A percentile compares a stretch with the other conserved stretches of the same genome.
Evolutionary conservation across 2,329 filamentous ascomycete species (phyloP).

Genomic region (Dactylellina drechsleri): DNA sequence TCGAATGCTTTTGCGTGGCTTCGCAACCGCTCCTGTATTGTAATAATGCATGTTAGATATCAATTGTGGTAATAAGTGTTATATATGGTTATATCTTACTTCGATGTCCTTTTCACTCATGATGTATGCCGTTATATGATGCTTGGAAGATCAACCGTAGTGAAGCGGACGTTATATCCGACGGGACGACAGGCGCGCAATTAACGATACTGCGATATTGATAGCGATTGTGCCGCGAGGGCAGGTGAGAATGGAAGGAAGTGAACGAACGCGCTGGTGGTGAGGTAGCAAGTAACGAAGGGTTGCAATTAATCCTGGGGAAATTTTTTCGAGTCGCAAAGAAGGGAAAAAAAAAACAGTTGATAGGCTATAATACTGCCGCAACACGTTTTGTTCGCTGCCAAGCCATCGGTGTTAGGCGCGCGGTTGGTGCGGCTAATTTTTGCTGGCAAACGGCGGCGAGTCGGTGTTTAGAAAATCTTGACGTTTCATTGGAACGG

Average conservation of each 20-base stretch:
- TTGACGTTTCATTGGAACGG: conserved; percentile 33
- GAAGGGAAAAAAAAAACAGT: not conserved
- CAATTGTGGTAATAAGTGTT: not conserved
- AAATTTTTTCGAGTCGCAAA: conserved; percentile 21
- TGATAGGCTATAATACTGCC: not conserved
- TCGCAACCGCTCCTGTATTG: conserved; percentile 55
- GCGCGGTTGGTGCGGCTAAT: conserved; percentile 10
- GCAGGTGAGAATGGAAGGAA: not conserved
- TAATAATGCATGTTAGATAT: not conserved
- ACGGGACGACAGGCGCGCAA: not conserved
- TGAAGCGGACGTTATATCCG: not conserved
- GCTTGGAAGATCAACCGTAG: not conserved
- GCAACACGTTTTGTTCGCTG: conserved; percentile 15
- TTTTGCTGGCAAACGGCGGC: conserved; percentile 5
- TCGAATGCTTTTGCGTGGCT: conserved; percentile 77
- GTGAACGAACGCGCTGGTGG: conserved; percentile 8
- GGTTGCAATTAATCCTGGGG: conserved; percentile 22
- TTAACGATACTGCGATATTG: conserved; percentile 6
- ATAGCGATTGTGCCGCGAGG: not conserved
- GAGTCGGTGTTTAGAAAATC: conserved; percentile 39
- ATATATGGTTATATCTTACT: conserved; percentile 10
- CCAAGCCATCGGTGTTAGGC: conserved; percentile 9
- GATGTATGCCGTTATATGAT: not conserved
- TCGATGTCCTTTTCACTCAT: conserved; percentile 54
- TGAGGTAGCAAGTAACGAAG: not conserved